A percentile compares a stretch with the other conserved stretches of the same genome.
Conservation (phyloP, 129 eudicot genomes). For the Oenanthe sinensis region DNA sequence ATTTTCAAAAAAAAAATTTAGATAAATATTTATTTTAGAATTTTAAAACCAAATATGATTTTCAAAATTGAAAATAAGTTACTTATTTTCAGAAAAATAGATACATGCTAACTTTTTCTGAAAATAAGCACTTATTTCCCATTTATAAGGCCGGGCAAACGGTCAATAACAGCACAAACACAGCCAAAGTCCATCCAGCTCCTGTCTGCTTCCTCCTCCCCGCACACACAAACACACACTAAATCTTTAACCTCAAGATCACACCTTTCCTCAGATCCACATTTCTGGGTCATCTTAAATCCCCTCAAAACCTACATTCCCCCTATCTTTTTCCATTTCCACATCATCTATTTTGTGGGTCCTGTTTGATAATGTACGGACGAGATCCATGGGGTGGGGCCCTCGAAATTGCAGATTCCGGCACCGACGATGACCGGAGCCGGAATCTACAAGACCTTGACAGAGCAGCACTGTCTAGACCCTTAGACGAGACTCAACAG, state of each 20-base stretch:
- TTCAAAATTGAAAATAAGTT: no score
- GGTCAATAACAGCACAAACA: no score
- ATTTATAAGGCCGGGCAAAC: no score
- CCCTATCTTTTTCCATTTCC: neutral
- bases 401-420: constrained; percentile 79
- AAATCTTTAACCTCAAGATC: constrained; percentile 1
- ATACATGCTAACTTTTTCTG: no score
- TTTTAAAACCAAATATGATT: no score
- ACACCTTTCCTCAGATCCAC: neutral
- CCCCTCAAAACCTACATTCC: neutral
- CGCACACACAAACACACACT: neutral
- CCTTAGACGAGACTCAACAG: constrained; percentile 82
- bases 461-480: constrained; percentile 67
- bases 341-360: neutral
- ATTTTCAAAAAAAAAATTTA: no score
- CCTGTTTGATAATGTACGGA: constrained; percentile 48
- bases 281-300: neutral
- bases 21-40: no score
- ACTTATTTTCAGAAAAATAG: no score
- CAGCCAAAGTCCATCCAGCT: no score
- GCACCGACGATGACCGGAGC: constrained; percentile 84
- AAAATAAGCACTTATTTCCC: no score
- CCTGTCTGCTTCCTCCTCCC: neutral
- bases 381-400: constrained; percentile 97
- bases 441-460: constrained; percentile 63